Conservation (phyloP, 768 basidiomycete genomes). For the Boletus barrowsii region DNA sequence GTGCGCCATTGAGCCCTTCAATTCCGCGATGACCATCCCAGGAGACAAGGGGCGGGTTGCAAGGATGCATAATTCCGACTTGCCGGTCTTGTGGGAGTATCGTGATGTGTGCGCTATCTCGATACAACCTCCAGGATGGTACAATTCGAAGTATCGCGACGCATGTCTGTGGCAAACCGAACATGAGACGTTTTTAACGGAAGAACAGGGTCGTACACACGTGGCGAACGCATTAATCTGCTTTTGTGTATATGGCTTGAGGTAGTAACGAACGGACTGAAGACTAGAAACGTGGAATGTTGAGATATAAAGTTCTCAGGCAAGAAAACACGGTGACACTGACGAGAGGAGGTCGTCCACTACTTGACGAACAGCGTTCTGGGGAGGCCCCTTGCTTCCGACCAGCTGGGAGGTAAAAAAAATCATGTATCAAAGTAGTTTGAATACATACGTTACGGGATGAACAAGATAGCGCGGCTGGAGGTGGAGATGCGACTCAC, state of each 20-base stretch:
- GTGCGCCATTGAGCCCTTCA: slow-evolving; percentile 90
- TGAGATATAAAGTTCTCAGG: slow-evolving; percentile 16
- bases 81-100: slow-evolving; percentile 83
- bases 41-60: slow-evolving; percentile 70
- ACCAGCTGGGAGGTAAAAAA: slow-evolving; percentile 48
- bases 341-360: slow-evolving; percentile 79
- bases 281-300: slow-evolving; percentile 45
- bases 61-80: slow-evolving; percentile 84
- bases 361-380: slow-evolving; percentile 61
- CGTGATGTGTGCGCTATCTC: slow-evolving; percentile 88
- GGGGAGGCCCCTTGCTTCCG: slow-evolving; percentile 49
- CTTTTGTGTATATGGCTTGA: slow-evolving; percentile 71
- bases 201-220: slow-evolving; percentile 50
- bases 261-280: slow-evolving; percentile 71
- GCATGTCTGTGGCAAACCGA: slow-evolving; percentile 59
- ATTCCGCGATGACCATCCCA: slow-evolving; percentile 75
- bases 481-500: slow-evolving; percentile 42
- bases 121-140: slow-evolving; percentile 77
- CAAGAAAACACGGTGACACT: slow-evolving; percentile 33
- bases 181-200: slow-evolving; percentile 25
- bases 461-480: slow-evolving; percentile 30
- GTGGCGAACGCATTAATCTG: slow-evolving; percentile 91
- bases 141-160: slow-evolving; percentile 85
- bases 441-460: slow-evolving; percentile 11
- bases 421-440: slow-evolving; percentile 23